These are phyloP conservation scores for Xanthoceras sorbifolium DNA, from an alignment of 345 rosid genomes.

Conservation along the genomic window DNA sequence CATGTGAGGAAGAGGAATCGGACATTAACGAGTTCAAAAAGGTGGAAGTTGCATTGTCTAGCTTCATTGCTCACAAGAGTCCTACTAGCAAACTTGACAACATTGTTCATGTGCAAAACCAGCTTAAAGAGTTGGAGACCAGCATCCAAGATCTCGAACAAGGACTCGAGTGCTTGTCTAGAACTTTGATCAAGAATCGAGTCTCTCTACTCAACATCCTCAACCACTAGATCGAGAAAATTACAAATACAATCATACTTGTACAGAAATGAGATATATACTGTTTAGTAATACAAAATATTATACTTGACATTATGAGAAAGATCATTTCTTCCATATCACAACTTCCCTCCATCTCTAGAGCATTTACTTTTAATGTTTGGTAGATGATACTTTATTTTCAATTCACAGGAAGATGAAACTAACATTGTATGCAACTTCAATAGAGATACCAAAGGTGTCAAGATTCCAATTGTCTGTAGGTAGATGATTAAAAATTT, in stretches of 20 bases:
- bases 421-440: not conserved
- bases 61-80: constrained; percentile 19
- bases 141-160: constrained; percentile 53
- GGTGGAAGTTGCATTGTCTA: constrained; percentile 32
- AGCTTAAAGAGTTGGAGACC: constrained; percentile 32
- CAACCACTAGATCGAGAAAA: constrained; percentile 13
- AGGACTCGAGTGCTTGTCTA: constrained; percentile 41
- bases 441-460: not conserved
- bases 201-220: constrained; percentile 48
- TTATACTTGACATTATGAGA: too few relatives aligned
- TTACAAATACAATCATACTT: not conserved
- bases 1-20: constrained; percentile 31
- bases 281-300: too few relatives aligned
- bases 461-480: too few relatives aligned
- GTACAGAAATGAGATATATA: not conserved
- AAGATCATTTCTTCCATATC: too few relatives aligned
- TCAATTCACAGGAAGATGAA: not conserved
- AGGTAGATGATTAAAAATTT: too few relatives aligned
- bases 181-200: constrained; percentile 44
- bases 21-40: constrained; percentile 34
- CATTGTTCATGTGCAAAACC: constrained; percentile 18
- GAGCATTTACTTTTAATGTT: too few relatives aligned
- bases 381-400: too few relatives aligned
- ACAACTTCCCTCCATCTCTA: too few relatives aligned
- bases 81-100: constrained; percentile 25